Conservation (phyloP, 345 rosid species). For the Melaleuca alternifolia region DNA sequence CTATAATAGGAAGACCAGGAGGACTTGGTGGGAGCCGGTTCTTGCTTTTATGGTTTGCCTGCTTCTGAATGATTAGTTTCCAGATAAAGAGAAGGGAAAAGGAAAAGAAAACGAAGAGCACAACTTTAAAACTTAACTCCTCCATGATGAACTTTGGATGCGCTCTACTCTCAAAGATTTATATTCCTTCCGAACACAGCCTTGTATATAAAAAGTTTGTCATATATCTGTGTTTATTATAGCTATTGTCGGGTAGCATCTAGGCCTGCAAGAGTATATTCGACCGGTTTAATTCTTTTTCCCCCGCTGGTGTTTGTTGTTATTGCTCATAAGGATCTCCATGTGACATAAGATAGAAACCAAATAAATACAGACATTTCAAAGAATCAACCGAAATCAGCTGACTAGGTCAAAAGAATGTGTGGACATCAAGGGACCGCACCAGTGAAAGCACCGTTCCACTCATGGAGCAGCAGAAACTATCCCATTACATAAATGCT, state of each 20-base stretch:
- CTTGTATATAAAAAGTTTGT: background rate
- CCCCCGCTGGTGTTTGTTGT: too few relatives aligned
- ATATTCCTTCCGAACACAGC: background rate
- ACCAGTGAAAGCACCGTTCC: too few relatives aligned
- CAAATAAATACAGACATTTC: background rate
- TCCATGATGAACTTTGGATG: background rate
- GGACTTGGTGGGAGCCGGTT: background rate
- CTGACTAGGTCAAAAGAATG: background rate
- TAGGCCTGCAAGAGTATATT: background rate
- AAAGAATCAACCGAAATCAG: background rate
- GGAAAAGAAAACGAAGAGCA: background rate
- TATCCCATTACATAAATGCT: too few relatives aligned
- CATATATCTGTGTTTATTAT: background rate
- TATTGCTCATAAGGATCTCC: too few relatives aligned
- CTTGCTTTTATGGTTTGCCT: background rate
- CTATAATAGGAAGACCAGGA: background rate
- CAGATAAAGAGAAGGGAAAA: background rate
- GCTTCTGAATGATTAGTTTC: background rate
- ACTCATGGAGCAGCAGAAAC: too few relatives aligned
- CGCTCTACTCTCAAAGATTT: background rate
- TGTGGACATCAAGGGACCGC: too few relatives aligned
- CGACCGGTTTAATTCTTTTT: too few relatives aligned
- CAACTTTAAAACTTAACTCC: background rate
- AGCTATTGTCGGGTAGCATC: background rate
- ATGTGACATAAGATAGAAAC: too few relatives aligned